These are phyloP conservation scores for Floccularia luteovirens DNA, from an alignment of 768 basidiomycete genomes.

Conservation along the genomic window DNA sequence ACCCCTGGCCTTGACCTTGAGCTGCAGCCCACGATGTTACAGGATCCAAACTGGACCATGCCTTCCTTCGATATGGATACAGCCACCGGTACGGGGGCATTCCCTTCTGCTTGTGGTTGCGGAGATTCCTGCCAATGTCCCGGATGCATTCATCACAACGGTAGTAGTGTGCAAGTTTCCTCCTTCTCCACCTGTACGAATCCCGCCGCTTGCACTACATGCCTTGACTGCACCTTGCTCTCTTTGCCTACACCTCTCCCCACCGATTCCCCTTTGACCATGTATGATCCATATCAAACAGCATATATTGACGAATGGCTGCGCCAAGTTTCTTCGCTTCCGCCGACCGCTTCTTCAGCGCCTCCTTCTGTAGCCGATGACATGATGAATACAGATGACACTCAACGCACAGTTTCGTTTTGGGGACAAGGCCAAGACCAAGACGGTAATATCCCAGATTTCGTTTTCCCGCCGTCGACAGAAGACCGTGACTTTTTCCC, in stretches of 20 bases:
- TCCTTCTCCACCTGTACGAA: conserved; percentile 28
- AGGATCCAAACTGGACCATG: conserved; percentile 30
- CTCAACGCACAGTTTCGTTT: neutral
- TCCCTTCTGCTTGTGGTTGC: conserved; percentile 52
- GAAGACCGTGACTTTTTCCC: neutral
- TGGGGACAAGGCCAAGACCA: neutral
- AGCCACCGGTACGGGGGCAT: conserved; percentile 12
- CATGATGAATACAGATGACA: neutral
- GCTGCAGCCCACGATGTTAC: conserved; percentile 16
- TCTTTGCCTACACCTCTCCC: conserved; percentile 35
- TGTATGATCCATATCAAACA: conserved; percentile 32
- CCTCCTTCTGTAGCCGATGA: neutral
- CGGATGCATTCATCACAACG: conserved; percentile 53
- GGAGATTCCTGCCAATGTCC: conserved; percentile 58
- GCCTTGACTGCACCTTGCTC: conserved; percentile 59
- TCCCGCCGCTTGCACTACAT: conserved; percentile 32
- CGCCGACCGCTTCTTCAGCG: conserved; percentile 7
- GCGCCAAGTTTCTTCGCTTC: conserved; percentile 36
- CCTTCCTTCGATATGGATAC: conserved; percentile 14
- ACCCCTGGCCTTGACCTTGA: conserved; percentile 17
- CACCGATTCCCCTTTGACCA: conserved; percentile 30
- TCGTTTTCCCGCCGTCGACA: neutral
- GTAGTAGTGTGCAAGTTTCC: conserved; percentile 21
- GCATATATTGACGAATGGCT: conserved; percentile 60
- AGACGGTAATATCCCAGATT: neutral